Evolutionary conservation across 2,329 filamentous ascomycete genomes (phyloP).

Genomic region (Gaeumannomyces tritici): DNA sequence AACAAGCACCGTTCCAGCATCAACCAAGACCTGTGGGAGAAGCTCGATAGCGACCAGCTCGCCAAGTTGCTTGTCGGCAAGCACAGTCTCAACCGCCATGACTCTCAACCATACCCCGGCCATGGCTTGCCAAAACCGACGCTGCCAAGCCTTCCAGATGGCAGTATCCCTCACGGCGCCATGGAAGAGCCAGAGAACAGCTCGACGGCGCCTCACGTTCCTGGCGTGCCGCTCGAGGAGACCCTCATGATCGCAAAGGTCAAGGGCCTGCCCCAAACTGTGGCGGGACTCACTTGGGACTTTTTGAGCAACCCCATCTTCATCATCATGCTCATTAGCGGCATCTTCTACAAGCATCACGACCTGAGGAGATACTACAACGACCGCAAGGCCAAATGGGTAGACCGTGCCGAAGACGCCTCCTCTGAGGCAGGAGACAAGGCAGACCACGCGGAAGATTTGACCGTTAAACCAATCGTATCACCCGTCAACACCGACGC

Average conservation of each 20-base stretch:
- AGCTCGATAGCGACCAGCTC: slow-evolving; percentile 17
- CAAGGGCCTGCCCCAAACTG: slow-evolving; percentile 39
- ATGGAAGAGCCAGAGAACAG: slow-evolving; percentile 16
- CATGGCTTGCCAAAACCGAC: not conserved
- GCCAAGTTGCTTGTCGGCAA: slow-evolving; percentile 2
- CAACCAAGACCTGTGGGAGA: slow-evolving; percentile 18
- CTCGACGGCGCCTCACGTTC: slow-evolving; percentile 16
- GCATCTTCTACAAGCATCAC: slow-evolving; percentile 29
- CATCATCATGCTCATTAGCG: slow-evolving; percentile 32
- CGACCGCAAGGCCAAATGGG: slow-evolving; percentile 8
- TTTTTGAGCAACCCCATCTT: slow-evolving; percentile 46
- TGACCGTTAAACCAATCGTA: not conserved
- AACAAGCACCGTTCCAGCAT: slow-evolving; percentile 1
- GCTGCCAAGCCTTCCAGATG: slow-evolving; percentile 25
- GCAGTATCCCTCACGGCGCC: slow-evolving; percentile 4
- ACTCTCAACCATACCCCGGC: not conserved
- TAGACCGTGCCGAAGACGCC: not conserved
- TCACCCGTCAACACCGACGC: not conserved
- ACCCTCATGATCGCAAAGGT: slow-evolving; percentile 38
- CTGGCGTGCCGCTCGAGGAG: slow-evolving; percentile 18
- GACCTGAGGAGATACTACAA: slow-evolving; percentile 13
- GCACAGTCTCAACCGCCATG: not conserved
- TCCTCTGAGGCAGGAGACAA: not conserved
- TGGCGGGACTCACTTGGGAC: slow-evolving; percentile 39
- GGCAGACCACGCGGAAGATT: not conserved